Evolutionary conservation across 2,329 filamentous ascomycete species (phyloP), one percentile per base, ranked within the genome.

Genomic region (Fusarium algeriense): DNA sequence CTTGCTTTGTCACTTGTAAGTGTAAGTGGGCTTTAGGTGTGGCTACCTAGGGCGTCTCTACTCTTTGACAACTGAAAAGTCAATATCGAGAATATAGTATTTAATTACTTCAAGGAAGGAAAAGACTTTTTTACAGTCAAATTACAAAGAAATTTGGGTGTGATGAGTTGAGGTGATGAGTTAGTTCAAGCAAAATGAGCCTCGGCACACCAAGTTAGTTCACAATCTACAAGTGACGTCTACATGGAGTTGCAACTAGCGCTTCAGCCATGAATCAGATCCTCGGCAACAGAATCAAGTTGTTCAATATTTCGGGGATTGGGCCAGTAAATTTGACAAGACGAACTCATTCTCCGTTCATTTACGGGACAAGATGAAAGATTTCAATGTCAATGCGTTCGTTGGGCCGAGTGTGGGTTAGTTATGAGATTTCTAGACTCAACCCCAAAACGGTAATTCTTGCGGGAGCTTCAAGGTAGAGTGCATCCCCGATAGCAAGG

Each of bases 371-470:
- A 28, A 49, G 35, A 32, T 23, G 20, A 44, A 49, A 44, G 32
- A 19, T 38, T 34, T 35, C 32, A 52, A 32, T 19, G 50, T 48
- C 49, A 64, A 62, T 52, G 64, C 44, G 50, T 40, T 26, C 35
- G 34, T 38, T 49, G 41, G 20, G n/a, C 49, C 23, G 26, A 28
- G 37, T 44, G 37, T 45, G 50, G 56, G 28, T 45, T 30, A 5
- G 10, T 30, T 43, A 32, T 34, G 32, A 32, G 41, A 23, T 26
- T 44, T 45, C 17, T 23, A 52, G 64, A 38, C 34, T 61, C 67
- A 13, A 48, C 57, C 67, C 48, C 41, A 64, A 73, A 70, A 41
- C 40, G 66, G 70, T 60, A 72, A 72, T 70, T 73, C 34, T 72
- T 72, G 69, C 70, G 69, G 69, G 40, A 72, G 23, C 17, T 40